Percentiles rank a stretch among this genome's conserved stretches.
These are phyloP conservation scores for Ophiostoma australiae DNA, from an alignment of 2,329 filamentous ascomycete species.

Conservation along the genomic window DNA sequence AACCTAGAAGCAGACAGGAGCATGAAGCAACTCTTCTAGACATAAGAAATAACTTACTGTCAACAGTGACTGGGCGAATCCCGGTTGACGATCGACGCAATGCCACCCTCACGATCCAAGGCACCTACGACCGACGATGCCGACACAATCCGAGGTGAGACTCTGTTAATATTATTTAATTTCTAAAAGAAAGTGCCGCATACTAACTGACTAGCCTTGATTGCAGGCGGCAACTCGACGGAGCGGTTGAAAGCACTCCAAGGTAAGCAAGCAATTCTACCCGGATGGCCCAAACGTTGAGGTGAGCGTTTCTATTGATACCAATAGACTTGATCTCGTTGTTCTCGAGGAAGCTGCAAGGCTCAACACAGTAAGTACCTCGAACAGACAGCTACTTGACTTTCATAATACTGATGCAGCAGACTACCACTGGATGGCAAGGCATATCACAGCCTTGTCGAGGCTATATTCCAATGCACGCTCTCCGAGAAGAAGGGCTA, in stretches of 20 bases:
- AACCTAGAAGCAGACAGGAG: not conserved
- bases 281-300: not conserved
- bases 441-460: conserved; percentile 74
- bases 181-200: not conserved
- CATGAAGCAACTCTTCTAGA: not conserved
- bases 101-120: conserved; percentile 25
- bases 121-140: conserved; percentile 23
- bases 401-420: not conserved
- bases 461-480: conserved; percentile 68
- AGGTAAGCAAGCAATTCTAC: conserved; percentile 24
- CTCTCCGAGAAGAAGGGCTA: conserved; percentile 63
- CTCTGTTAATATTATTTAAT: not conserved
- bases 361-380: conserved; percentile 26
- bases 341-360: conserved; percentile 27
- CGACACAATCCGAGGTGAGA: conserved; percentile 28
- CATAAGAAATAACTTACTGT: not conserved
- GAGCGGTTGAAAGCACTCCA: conserved; percentile 28
- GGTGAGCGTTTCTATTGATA: conserved; percentile 14
- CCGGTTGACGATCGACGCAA: not conserved
- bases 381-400: not conserved
- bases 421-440: conserved; percentile 58
- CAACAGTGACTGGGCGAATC: not conserved
- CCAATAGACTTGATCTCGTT: conserved; percentile 27
- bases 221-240: conserved; percentile 25
- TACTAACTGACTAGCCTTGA: conserved; percentile 22